A percentile compares a stretch with the other conserved stretches of the same genome.
Evolutionary conservation across 768 basidiomycete species (phyloP).

Genomic region (Suillus bovinus): DNA sequence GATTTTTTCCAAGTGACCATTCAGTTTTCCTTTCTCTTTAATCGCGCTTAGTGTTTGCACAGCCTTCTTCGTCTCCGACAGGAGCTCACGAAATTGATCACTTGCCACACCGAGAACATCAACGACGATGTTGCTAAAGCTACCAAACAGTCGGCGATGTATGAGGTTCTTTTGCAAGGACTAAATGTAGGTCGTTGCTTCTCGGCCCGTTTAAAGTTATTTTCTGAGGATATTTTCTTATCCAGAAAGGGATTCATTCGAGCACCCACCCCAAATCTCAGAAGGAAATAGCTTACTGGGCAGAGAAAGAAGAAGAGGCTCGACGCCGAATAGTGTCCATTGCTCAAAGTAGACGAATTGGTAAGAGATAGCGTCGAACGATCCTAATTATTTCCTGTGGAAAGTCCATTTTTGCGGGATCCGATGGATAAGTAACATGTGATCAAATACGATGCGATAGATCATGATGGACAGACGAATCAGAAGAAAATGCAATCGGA

Average conservation of each 20-base stretch:
- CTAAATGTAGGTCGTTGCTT: constrained; percentile 64
- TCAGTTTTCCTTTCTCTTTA: neutral
- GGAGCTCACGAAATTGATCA: constrained; percentile 77
- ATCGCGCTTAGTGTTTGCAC: constrained; percentile 4
- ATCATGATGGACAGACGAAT: constrained; percentile 14
- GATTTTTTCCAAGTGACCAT: constrained; percentile 87
- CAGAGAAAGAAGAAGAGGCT: constrained; percentile 82
- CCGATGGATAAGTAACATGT: constrained; percentile 21
- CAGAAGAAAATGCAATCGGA: constrained; percentile 1
- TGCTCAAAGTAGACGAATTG: constrained; percentile 29
- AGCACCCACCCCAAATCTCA: constrained; percentile 85
- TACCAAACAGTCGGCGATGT: constrained; percentile 70
- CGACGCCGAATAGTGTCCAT: constrained; percentile 53
- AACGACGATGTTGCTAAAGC: constrained; percentile 60
- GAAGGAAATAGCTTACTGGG: constrained; percentile 85
- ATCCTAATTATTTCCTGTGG: constrained; percentile 16
- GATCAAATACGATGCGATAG: constrained; percentile 15
- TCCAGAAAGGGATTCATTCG: constrained; percentile 64
- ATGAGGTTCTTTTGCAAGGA: constrained; percentile 73
- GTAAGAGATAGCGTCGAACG: constrained; percentile 17
- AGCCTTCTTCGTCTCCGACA: constrained; percentile 85
- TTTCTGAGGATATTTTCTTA: constrained; percentile 5
- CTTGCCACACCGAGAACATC: constrained; percentile 68
- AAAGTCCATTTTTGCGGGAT: constrained; percentile 19
- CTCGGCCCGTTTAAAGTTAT: neutral